Conservation (phyloP, 2,329 filamentous ascomycete genomes). For the Hirsutella rhossiliensis region DNA sequence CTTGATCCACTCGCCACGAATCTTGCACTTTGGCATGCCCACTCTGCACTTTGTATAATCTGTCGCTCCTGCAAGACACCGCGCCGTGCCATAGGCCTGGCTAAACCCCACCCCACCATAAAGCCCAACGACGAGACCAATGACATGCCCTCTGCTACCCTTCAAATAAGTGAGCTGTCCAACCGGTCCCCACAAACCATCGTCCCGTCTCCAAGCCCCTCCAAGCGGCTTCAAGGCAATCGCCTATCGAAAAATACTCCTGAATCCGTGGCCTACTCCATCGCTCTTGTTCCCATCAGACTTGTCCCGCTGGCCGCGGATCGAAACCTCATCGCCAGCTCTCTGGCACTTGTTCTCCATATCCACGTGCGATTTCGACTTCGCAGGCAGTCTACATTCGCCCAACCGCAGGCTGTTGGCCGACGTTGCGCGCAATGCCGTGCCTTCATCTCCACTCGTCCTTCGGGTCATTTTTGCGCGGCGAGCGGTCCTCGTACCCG, state of each 20-base stretch:
- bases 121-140: too few species aligned
- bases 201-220: too few species aligned
- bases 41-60: too few species aligned
- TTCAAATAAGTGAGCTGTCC: too few species aligned
- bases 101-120: too few species aligned
- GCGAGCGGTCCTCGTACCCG: not conserved
- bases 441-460: not conserved
- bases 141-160: too few species aligned
- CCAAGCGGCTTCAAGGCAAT: not conserved
- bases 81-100: too few species aligned
- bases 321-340: not conserved
- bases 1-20: too few species aligned
- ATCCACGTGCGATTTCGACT: not conserved
- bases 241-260: constrained; percentile 3
- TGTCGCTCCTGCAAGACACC: too few species aligned
- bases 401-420: constrained; percentile 4
- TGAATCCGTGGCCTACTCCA: constrained; percentile 1
- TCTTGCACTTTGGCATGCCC: too few species aligned
- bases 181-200: too few species aligned
- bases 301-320: not conserved
- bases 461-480: too few species aligned
- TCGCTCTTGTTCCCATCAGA: not conserved
- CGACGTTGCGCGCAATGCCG: constrained; percentile 1
- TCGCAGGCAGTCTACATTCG: constrained; percentile 2
- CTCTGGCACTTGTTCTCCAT: constrained; percentile 4